phyloP scores from a whole-genome alignment of 2,329 filamentous ascomycete genomes.

The Ploettnerulaceae sp. region DNA sequence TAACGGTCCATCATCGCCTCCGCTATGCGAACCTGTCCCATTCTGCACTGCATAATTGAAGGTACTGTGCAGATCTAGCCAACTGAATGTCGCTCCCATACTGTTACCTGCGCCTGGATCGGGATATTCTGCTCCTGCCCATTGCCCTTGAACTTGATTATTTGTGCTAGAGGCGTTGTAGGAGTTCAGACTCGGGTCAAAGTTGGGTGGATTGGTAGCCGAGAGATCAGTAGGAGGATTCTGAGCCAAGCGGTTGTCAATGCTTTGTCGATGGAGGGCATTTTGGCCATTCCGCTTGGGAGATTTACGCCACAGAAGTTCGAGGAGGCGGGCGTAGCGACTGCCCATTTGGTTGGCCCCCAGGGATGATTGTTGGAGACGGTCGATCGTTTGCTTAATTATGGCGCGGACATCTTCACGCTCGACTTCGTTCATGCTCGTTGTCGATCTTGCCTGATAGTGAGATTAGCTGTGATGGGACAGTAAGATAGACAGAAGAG shows the following conservation, averaged over 20 bases:
- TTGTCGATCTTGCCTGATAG: conserved; percentile 24
- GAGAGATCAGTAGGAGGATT: background rate
- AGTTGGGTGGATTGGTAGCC: background rate
- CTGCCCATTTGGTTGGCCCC: conserved; percentile 56
- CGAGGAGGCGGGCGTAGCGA: conserved; percentile 55
- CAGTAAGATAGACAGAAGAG: background rate
- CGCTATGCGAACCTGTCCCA: conserved; percentile 8
- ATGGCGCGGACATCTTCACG: conserved; percentile 48
- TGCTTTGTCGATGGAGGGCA: conserved; percentile 2
- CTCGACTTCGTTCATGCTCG: conserved; percentile 40
- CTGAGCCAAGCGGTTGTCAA: conserved; percentile 8
- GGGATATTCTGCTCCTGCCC: too few relatives aligned
- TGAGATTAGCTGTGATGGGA: conserved; percentile 18
- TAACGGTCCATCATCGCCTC: background rate
- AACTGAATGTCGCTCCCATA: conserved; percentile 23
- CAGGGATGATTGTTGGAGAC: conserved; percentile 53
- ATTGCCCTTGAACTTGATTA: background rate
- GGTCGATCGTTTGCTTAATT: conserved; percentile 53
- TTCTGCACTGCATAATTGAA: conserved; percentile 33
- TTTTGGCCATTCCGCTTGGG: conserved; percentile 16
- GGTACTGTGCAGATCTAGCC: conserved; percentile 31
- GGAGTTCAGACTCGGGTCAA: conserved; percentile 6
- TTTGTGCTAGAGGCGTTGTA: background rate
- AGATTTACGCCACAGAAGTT: conserved; percentile 51
- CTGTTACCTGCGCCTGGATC: background rate